A percentile compares a stretch with the other conserved stretches of the same genome.
Conservation (phyloP, 139 green algal species). For the Volvox africanus region DNA sequence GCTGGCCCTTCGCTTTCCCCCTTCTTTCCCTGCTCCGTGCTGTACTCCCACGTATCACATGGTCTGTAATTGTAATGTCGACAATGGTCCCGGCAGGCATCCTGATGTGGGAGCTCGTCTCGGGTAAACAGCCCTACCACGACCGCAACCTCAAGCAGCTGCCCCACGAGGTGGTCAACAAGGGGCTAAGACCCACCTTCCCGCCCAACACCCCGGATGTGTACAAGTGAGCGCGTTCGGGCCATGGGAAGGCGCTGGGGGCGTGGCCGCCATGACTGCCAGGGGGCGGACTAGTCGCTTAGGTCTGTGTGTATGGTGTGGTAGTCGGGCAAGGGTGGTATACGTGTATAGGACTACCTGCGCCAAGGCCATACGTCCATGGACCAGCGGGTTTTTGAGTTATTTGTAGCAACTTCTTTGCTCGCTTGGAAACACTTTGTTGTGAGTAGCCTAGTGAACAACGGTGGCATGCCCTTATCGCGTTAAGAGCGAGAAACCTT, state of each 20-base stretch:
- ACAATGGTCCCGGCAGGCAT: neutral
- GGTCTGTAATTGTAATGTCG: neutral
- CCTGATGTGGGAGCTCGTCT: slow-evolving; percentile 48
- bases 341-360: too few species aligned
- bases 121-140: slow-evolving; percentile 46
- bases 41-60: neutral
- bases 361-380: too few species aligned
- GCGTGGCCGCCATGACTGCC: neutral
- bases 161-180: slow-evolving; percentile 49
- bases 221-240: slow-evolving; percentile 22
- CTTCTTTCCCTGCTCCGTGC: neutral
- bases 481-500: too few species aligned
- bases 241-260: neutral
- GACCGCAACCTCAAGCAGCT: slow-evolving; percentile 52
- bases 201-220: slow-evolving; percentile 34
- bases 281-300: neutral
- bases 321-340: too few species aligned
- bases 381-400: too few species aligned
- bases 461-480: too few species aligned
- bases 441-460: too few species aligned
- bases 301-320: neutral
- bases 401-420: too few species aligned
- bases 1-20: too few species aligned
- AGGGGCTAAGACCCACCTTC: slow-evolving; percentile 43
- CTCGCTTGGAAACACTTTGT: too few species aligned